Evolutionary conservation across 1,139 yeast species (phyloP).

Genomic region (Magnusiomyces tetraspermus): DNA sequence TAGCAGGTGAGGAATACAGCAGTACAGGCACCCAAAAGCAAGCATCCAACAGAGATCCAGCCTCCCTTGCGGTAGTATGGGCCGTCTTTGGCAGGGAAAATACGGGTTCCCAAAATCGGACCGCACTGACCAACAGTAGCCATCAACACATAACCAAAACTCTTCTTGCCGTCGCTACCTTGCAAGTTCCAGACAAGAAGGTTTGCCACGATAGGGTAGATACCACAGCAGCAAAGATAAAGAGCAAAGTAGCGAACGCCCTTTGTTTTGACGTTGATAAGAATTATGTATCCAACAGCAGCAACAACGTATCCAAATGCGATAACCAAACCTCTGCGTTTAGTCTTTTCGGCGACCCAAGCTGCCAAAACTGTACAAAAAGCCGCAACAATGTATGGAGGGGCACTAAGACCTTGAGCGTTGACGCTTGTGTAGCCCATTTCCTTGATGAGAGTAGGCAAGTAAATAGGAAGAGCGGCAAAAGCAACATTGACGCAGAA

Average conservation of each 20-base stretch:
- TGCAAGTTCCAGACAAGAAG: conserved; percentile 23
- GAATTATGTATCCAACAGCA: conserved; percentile 20
- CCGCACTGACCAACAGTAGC: conserved; percentile 23
- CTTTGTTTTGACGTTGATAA: conserved; percentile 15
- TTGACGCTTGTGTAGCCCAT: conserved; percentile 22
- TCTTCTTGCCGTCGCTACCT: conserved; percentile 17
- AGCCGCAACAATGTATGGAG: conserved; percentile 20
- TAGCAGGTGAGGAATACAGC: conserved; percentile 14
- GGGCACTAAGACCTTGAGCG: conserved; percentile 23
- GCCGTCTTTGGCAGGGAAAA: conserved; percentile 20
- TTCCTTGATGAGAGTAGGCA: conserved; percentile 19
- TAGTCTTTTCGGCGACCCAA: conserved; percentile 18
- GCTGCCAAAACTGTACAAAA: conserved; percentile 16
- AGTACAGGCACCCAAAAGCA: conserved; percentile 10
- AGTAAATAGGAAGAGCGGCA: conserved; percentile 20
- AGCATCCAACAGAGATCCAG: conserved; percentile 13
- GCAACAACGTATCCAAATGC: conserved; percentile 15
- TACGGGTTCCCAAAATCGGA: conserved; percentile 21
- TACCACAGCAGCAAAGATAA: conserved; percentile 19
- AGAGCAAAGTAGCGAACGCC: conserved; percentile 20
- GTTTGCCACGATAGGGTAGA: conserved; percentile 19
- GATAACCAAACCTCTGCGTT: conserved; percentile 18
- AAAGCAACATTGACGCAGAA: conserved; percentile 14
- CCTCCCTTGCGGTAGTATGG: conserved; percentile 20
- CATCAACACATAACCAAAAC: conserved; percentile 19